Percentiles rank a stretch among this genome's conserved stretches.
Conservation (phyloP, 495 filamentous ascomycete species). For the Extremus antarcticus region DNA sequence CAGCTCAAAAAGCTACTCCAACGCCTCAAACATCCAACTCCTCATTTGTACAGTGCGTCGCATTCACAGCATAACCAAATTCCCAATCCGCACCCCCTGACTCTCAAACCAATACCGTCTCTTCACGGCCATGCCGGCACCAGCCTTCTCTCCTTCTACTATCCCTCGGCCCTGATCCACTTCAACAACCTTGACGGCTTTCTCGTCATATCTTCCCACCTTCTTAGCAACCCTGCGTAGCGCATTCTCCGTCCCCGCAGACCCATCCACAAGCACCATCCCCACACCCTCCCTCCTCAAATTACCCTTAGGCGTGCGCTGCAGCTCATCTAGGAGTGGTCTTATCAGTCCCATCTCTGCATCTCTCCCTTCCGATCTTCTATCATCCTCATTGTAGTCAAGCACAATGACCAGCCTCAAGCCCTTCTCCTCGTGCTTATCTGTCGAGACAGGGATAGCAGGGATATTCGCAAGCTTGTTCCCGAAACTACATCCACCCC, state of each 20-base stretch:
- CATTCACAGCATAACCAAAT: conserved; percentile 63
- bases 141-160: neutral
- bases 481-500: conserved; percentile 76
- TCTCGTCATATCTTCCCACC: conserved; percentile 57
- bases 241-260: conserved; percentile 45
- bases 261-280: conserved; percentile 73
- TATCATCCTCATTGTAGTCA: conserved; percentile 37
- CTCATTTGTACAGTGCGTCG: neutral
- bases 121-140: conserved; percentile 50
- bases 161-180: neutral
- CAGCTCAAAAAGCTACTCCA: no score
- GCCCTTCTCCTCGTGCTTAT: conserved; percentile 18
- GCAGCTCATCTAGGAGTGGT: conserved; percentile 66
- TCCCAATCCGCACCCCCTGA: conserved; percentile 66
- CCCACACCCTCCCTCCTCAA: conserved; percentile 61
- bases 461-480: conserved; percentile 79
- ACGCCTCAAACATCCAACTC: neutral
- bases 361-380: conserved; percentile 18
- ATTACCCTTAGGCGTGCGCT: conserved; percentile 61
- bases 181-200: conserved; percentile 3
- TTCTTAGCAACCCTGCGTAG: conserved; percentile 64
- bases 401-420: conserved; percentile 79
- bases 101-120: conserved; percentile 72
- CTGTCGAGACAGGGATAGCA: conserved; percentile 45
- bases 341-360: conserved; percentile 37